phyloP scores from a whole-genome alignment of 1,284 basidiomycete genomes.

The Leccinum subrobustum region DNA sequence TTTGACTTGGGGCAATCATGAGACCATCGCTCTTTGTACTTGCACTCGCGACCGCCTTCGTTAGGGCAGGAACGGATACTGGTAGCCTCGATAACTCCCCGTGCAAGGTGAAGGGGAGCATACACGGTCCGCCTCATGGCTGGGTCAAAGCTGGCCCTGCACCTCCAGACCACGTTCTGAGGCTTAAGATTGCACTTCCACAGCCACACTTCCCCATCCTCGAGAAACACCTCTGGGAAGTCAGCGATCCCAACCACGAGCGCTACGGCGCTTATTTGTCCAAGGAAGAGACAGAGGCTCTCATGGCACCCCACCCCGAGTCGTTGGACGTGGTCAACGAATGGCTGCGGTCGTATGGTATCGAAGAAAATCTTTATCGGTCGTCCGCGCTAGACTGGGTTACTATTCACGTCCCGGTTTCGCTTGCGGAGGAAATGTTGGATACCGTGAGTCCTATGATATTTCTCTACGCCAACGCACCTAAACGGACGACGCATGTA shows the following conservation, averaged over 20 bases:
- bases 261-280: constrained; percentile 70
- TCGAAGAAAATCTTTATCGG: constrained; percentile 46
- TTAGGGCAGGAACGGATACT: constrained; percentile 1
- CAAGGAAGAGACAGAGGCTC: constrained; percentile 58
- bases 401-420: constrained; percentile 55
- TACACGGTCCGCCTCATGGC: constrained; percentile 17
- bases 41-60: constrained; percentile 5
- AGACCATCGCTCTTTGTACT: constrained; percentile 2
- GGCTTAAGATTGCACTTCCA: constrained; percentile 43
- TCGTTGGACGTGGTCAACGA: constrained; percentile 53
- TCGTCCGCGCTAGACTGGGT: constrained; percentile 73
- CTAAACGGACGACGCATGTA: constrained; percentile 22
- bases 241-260: constrained; percentile 60
- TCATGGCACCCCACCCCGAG: constrained; percentile 57
- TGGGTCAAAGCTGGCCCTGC: constrained; percentile 16
- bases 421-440: constrained; percentile 65
- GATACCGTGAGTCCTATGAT: constrained; percentile 49
- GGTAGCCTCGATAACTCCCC: background rate
- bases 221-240: constrained; percentile 62
- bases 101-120: constrained; percentile 24
- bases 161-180: constrained; percentile 11
- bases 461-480: background rate
- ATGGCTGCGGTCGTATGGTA: constrained; percentile 63
- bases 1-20: background rate
- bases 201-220: constrained; percentile 62